These are phyloP conservation scores for Candida koratica DNA, from an alignment of 805 yeast species.

Conservation along the genomic window DNA sequence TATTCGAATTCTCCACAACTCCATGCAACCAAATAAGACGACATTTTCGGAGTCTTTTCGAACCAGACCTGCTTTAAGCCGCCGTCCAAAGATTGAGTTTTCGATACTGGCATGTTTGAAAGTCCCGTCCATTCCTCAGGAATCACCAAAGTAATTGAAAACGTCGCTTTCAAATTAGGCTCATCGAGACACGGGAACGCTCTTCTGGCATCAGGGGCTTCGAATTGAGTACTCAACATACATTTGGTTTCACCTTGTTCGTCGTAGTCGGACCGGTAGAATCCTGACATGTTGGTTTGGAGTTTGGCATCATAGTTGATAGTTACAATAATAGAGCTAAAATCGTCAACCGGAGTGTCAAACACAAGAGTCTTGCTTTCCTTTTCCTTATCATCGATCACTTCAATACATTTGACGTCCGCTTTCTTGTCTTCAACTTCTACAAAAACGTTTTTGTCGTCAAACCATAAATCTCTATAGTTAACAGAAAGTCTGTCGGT, in stretches of 20 bases:
- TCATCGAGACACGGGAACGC: slow-evolving; percentile 60
- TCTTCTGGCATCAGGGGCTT: slow-evolving; percentile 56
- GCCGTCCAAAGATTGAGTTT: slow-evolving; percentile 8
- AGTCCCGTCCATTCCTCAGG: slow-evolving; percentile 35
- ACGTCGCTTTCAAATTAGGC: slow-evolving; percentile 53
- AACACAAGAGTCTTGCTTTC: slow-evolving; percentile 66
- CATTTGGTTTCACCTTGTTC: slow-evolving; percentile 34
- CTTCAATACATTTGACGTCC: slow-evolving; percentile 4
- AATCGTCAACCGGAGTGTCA: slow-evolving; percentile 24
- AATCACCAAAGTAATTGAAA: slow-evolving; percentile 42
- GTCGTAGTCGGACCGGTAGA: slow-evolving; percentile 45
- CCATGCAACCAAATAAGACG: slow-evolving; percentile 57
- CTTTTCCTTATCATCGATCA: slow-evolving; percentile 39
- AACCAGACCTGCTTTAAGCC: slow-evolving; percentile 30
- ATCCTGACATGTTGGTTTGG: slow-evolving; percentile 55
- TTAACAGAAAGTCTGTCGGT: slow-evolving; percentile 48
- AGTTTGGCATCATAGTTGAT: slow-evolving; percentile 41
- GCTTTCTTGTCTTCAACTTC: slow-evolving; percentile 4
- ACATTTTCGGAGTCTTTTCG: slow-evolving; percentile 50
- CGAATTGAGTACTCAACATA: slow-evolving; percentile 54
- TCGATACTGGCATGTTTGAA: slow-evolving; percentile 44
- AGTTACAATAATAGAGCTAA: slow-evolving; percentile 22
- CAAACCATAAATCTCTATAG: slow-evolving; percentile 40
- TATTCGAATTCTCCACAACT: slow-evolving; percentile 55
- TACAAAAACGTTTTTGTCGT: slow-evolving; percentile 18